Evolutionary conservation across 2,329 filamentous ascomycete genomes (phyloP), one percentile per base, ranked within the genome.

Genomic region (Xylariaceae sp.): DNA sequence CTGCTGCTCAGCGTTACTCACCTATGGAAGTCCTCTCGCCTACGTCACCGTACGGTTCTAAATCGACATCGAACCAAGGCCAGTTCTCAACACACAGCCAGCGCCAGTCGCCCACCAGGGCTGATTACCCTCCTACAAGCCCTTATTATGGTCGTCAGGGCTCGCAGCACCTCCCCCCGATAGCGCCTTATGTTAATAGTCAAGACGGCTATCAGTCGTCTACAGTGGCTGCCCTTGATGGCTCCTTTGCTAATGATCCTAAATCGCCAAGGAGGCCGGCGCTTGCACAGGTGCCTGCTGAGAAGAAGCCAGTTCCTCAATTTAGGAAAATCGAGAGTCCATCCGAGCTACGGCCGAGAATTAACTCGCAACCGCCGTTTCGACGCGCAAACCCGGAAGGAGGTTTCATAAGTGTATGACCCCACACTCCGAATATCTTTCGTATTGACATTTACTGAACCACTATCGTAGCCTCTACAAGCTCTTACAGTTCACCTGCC

Each of bases 331-430:
- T 96, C 67, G 83, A 88, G 60, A 86, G 85, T 23, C 78, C 87
- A 23, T 79, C 85, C 51, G 92, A 98, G 58, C 76, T 99, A 67
- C 85, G 88, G 60, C 91, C 93, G 39, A 90, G 89, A 71, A 87
- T 95, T 72, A 96, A 94, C 74, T 71, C 85, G 17, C 95, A 99
- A 72, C 95, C 95, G 52, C 85, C 92, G 1, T 98, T 96, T 72
- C 86, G 95, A 67, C 87, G 95, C 76, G 95, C 95, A 53, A 96
- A 96, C 68, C 95, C 95, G 2, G 95, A 99, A 73, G 95, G 95
- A 50, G 95, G 95, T 45, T 99, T 99, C 73, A 96, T 99, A 73
- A 98, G 95, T 74, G 92, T 96, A 82, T 77, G 90, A 70, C 41
- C 9, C 23, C 31, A 29, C 11, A 26, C 19, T 43, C 36, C 19